These are phyloP conservation scores for Alectoria sarmentosa DNA, from an alignment of 495 filamentous ascomycete species.

Conservation along the genomic window DNA sequence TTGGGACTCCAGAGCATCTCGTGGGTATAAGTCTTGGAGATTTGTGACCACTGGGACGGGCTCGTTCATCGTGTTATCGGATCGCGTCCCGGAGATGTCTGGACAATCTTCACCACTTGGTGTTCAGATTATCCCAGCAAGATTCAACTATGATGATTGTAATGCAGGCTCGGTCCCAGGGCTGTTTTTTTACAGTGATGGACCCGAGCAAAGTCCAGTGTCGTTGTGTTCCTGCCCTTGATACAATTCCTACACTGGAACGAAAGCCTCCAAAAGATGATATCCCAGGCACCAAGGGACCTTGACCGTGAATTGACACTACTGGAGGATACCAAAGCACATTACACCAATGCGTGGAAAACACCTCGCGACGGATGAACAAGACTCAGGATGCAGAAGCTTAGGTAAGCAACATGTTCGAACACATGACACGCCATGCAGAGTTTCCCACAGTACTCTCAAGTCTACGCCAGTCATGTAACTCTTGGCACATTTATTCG, in stretches of 20 bases:
- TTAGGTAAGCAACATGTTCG: no score
- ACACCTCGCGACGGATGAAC: no score
- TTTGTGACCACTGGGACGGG: slow-evolving; percentile 52
- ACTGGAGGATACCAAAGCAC: background rate
- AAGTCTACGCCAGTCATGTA: no score
- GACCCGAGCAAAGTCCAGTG: background rate
- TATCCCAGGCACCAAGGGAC: background rate
- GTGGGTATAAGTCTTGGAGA: slow-evolving; percentile 61
- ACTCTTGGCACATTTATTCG: slow-evolving; percentile 4
- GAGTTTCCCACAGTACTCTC: no score
- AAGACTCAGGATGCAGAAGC: background rate
- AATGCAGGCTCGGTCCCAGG: background rate
- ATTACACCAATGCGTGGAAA: no score
- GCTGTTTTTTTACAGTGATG: background rate
- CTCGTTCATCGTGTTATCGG: slow-evolving; percentile 43
- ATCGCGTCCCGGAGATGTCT: slow-evolving; percentile 16
- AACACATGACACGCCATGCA: no score
- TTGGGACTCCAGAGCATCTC: slow-evolving; percentile 50
- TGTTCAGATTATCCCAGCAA: background rate
- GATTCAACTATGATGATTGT: background rate
- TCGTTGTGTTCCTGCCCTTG: background rate
- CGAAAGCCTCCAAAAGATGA: background rate
- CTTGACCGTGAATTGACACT: background rate
- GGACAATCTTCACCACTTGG: background rate
- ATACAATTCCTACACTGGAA: background rate